A percentile compares a stretch with the other conserved stretches of the same genome.
Evolutionary conservation across 768 basidiomycete species (phyloP).

Genomic region (Russula sp.): DNA sequence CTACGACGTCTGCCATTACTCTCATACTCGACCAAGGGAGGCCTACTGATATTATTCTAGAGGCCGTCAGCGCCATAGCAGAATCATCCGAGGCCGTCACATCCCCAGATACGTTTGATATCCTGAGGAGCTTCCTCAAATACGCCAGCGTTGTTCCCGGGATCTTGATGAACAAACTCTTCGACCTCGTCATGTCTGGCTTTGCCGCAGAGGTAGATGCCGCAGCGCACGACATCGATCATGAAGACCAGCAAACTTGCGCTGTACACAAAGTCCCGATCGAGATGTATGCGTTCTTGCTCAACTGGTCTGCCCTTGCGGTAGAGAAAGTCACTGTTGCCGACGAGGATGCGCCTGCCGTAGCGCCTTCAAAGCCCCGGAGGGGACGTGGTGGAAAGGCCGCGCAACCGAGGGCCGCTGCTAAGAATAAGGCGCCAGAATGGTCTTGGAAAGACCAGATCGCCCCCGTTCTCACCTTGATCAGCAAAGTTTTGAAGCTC

Average conservation of each 20-base stretch:
- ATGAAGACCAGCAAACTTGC: constrained; percentile 61
- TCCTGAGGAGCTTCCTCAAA: constrained; percentile 80
- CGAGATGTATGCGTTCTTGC: constrained; percentile 88
- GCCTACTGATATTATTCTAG: constrained; percentile 39
- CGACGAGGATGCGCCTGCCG: constrained; percentile 47
- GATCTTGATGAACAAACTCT: constrained; percentile 72
- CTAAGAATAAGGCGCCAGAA: constrained; percentile 40
- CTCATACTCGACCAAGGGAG: constrained; percentile 2
- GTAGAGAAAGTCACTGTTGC: constrained; percentile 71
- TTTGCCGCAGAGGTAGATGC: constrained; percentile 71
- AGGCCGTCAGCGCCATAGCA: constrained; percentile 78
- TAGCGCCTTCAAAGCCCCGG: constrained; percentile 47
- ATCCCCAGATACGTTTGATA: constrained; percentile 70
- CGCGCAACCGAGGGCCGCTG: constrained; percentile 43
- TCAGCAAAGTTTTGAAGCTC: constrained; percentile 67
- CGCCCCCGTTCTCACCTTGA: constrained; percentile 60
- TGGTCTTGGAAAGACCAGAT: constrained; percentile 85
- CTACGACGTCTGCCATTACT: constrained; percentile 51
- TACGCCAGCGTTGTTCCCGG: constrained; percentile 60
- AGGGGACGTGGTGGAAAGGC: constrained; percentile 61
- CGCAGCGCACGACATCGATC: constrained; percentile 63
- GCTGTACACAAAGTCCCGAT: constrained; percentile 67
- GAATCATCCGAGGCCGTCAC: constrained; percentile 69
- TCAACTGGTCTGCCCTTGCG: constrained; percentile 85
- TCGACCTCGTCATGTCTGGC: constrained; percentile 82